phyloP scores from a whole-genome alignment of 805 yeast genomes.

The Ogataea methylovora region DNA sequence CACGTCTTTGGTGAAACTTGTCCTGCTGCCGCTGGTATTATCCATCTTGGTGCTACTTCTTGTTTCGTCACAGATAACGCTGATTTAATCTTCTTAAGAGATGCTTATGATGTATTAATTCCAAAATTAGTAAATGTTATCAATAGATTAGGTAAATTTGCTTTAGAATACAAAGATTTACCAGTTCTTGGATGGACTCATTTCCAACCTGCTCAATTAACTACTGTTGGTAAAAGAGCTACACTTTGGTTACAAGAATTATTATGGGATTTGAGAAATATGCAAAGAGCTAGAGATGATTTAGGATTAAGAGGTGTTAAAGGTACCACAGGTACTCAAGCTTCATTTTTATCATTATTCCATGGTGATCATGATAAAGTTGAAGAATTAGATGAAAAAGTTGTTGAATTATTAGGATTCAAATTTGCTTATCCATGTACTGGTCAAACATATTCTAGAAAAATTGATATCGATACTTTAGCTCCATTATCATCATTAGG shows the following conservation, averaged over 20 bases:
- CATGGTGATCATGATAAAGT: conserved; percentile 97
- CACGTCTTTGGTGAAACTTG: conserved; percentile 89
- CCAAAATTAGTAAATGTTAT: conserved; percentile 96
- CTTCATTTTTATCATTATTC: conserved; percentile 88
- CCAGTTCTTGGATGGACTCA: conserved; percentile 99
- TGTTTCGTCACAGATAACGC: conserved; percentile 98
- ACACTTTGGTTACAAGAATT: conserved; percentile 97
- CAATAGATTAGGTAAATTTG: conserved; percentile 81
- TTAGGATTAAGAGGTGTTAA: conserved; percentile 96
- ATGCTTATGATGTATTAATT: conserved; percentile 87
- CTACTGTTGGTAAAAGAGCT: conserved; percentile 97
- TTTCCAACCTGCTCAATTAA: conserved; percentile 98
- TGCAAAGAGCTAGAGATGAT: conserved; percentile 93
- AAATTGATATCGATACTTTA: conserved; percentile 91
- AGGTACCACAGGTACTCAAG: conserved; percentile 99
- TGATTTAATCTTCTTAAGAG: conserved; percentile 91
- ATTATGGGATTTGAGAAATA: conserved; percentile 95
- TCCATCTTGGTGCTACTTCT: conserved; percentile 96
- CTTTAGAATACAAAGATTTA: conserved; percentile 84
- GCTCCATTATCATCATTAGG: conserved; percentile 93
- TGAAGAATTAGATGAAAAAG: conserved; percentile 84
- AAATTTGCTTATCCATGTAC: conserved; percentile 95
- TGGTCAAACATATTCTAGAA: conserved; percentile 98
- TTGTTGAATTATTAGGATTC: conserved; percentile 88
- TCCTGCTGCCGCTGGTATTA: conserved; percentile 96